Evolutionary conservation across 345 rosid genomes (phyloP), one percentile per base, ranked within the genome.

Genomic region (Erucastrum elatum): DNA sequence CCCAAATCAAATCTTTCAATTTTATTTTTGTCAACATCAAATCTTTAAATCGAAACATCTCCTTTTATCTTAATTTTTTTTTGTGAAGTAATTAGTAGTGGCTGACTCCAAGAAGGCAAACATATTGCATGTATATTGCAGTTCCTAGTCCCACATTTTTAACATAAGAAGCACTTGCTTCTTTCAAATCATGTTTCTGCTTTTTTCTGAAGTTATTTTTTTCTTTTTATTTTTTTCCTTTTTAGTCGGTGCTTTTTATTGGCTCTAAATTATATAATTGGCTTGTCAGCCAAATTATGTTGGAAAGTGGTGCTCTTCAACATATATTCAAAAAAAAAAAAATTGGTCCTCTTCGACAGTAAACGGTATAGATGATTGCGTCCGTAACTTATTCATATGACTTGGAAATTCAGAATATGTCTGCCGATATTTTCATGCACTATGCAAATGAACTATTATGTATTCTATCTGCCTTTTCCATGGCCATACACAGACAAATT

Each of bases 1-100:
- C 75, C 78, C 82, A 79, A 69, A 80, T 80, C 79, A 80, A 75
- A 80, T 74, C 82, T 80, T 80, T 80, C 79, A 80, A 27, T 80
- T 63, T 62, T 72, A 21, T 44, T 72, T 72, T 79, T 73, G 82
- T 79, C 82, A 73, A 73, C 82, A 75, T 80, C 79, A 75, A 74
- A 69, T 80, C 82, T 46, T 67, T 61, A 67, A 59, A 74, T 79
- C 6, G 8, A 49, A 80, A 80, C 31, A 17, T 30, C 69, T 63
- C 58, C 64, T 74, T 74, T 74, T 33, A 5, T 63, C 63, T 69
- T 29, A 63, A 68, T 68, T 53, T 41, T 4, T 11, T 63, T 11
- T 74, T 25, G 31, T 74, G 71, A 74, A 80, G 71, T 69, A 79
- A 74, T 74, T 74, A 74, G 79, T 80, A 74, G 60, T 80, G 79